These are phyloP conservation scores for Chamaecyparis obtusa DNA, from an alignment of 75 land plant species.

Conservation along the genomic window DNA sequence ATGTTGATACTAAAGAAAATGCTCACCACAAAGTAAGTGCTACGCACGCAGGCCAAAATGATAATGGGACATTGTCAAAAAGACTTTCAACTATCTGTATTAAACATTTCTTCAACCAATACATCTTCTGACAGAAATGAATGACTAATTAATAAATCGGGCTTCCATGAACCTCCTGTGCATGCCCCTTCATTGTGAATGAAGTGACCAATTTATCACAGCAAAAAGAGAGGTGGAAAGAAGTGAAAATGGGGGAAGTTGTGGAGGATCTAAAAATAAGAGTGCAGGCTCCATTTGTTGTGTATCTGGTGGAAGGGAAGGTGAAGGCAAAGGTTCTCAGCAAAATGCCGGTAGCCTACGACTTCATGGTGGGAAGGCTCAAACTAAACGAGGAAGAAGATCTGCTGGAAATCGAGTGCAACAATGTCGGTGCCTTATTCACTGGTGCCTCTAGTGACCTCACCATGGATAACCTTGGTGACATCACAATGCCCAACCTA, in stretches of 20 bases:
- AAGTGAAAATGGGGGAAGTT: not conserved
- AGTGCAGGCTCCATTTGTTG: not conserved
- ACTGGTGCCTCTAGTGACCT: constrained; percentile 13
- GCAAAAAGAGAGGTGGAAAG: no score
- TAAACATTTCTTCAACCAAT: no score
- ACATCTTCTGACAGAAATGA: no score
- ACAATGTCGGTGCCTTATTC: constrained; percentile 35
- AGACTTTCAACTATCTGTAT: no score
- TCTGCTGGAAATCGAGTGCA: constrained; percentile 44
- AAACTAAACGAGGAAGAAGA: constrained; percentile 16
- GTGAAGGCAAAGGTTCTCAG: constrained; percentile 9
- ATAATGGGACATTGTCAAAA: no score
- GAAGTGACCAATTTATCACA: no score
- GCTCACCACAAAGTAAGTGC: no score
- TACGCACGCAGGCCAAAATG: no score
- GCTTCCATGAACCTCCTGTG: no score
- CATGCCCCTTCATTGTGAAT: no score
- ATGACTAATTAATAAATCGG: no score
- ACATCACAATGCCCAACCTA: constrained; percentile 28
- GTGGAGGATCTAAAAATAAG: not conserved
- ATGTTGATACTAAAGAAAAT: no score
- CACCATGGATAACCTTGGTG: constrained; percentile 29
- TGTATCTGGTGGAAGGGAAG: not conserved
- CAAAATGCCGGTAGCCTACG: constrained; percentile 23
- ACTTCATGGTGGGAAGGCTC: constrained; percentile 39